These are phyloP conservation scores for Geosmithia putterillii DNA, from an alignment of 2,329 filamentous ascomycete genomes.

Conservation along the genomic window DNA sequence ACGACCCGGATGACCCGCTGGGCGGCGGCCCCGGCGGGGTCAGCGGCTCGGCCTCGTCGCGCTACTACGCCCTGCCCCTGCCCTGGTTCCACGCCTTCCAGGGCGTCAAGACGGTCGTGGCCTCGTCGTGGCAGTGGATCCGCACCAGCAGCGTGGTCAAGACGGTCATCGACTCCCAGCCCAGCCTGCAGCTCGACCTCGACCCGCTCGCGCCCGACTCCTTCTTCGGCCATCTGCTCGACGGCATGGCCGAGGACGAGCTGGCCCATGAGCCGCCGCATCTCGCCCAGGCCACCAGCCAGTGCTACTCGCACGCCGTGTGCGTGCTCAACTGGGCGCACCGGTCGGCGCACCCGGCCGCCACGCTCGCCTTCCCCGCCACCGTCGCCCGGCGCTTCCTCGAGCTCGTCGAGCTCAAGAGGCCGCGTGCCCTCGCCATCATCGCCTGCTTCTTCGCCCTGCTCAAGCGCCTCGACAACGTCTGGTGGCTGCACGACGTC, in stretches of 20 bases:
- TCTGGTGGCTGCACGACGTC: constrained; percentile 62
- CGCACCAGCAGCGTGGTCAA: constrained; percentile 43
- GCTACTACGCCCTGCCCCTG: constrained; percentile 44
- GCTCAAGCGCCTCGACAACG: constrained; percentile 45
- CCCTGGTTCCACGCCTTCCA: constrained; percentile 58
- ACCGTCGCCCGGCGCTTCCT: constrained; percentile 50
- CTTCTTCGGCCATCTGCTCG: constrained; percentile 50
- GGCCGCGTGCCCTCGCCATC: constrained; percentile 49
- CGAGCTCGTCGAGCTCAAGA: constrained; percentile 44
- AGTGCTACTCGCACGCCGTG: constrained; percentile 52
- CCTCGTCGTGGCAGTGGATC: constrained; percentile 52
- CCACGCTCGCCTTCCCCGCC: constrained; percentile 50
- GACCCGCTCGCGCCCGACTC: constrained; percentile 34
- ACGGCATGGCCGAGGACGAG: constrained; percentile 41
- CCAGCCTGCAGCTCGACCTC: constrained; percentile 47
- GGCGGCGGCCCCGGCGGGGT: no score
- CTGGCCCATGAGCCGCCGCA: constrained; percentile 22
- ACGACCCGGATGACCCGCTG: background rate
- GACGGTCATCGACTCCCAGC: constrained; percentile 52
- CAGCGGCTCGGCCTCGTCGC: constrained; percentile 24
- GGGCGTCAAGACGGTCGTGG: constrained; percentile 53
- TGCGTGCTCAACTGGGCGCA: constrained; percentile 56
- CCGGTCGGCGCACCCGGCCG: constrained; percentile 43
- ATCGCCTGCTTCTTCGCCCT: constrained; percentile 56
- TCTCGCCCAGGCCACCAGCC: constrained; percentile 19